These are phyloP conservation scores for Gossypium lobatum DNA, from an alignment of 441 rosid genomes.

Conservation along the genomic window DNA sequence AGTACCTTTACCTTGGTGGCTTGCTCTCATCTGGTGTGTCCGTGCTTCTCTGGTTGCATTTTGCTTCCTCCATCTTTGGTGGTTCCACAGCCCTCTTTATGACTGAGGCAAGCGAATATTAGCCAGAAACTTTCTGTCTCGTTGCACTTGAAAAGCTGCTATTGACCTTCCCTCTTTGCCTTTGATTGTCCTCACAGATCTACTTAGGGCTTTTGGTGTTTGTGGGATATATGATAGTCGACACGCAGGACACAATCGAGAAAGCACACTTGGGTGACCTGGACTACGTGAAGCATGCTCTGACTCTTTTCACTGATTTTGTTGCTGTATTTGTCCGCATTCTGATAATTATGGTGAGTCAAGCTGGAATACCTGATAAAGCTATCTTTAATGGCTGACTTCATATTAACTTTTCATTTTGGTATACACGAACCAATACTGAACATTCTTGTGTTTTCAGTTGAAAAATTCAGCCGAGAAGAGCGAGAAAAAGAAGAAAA, in stretches of 20 bases:
- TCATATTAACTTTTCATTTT: neutral
- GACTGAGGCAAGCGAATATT: constrained; percentile 44
- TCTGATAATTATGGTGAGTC: constrained; percentile 66
- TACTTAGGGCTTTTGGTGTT: constrained; percentile 69
- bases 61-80: constrained; percentile 67
- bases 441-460: constrained; percentile 27
- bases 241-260: constrained; percentile 86
- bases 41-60: constrained; percentile 61
- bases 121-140: neutral
- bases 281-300: constrained; percentile 76
- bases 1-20: constrained; percentile 79
- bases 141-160: neutral
- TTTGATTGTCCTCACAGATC: constrained; percentile 32
- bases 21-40: constrained; percentile 71
- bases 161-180: neutral
- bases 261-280: constrained; percentile 67
- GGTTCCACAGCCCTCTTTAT: constrained; percentile 63
- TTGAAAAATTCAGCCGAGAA: constrained; percentile 59
- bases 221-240: constrained; percentile 72
- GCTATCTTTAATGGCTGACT: neutral
- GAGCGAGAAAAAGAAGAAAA: constrained; percentile 51
- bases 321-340: constrained; percentile 64
- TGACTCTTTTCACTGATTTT: constrained; percentile 73
- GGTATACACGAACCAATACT: neutral
- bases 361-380: neutral